Evolutionary conservation across 257 asterid genomes (phyloP), one percentile per base, ranked within the genome.

Genomic region (Penstemon newberryi): DNA sequence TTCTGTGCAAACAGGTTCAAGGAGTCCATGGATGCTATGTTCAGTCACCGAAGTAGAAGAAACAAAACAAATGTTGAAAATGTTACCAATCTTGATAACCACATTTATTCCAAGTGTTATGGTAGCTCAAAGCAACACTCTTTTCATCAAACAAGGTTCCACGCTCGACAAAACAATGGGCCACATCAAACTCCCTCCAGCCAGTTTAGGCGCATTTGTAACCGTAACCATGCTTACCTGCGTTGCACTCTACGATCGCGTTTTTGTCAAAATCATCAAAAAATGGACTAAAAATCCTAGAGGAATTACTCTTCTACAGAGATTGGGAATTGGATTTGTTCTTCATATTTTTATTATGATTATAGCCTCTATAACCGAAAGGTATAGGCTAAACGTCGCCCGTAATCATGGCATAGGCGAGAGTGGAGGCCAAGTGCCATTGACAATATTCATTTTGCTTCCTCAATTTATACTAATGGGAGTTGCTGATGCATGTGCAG

Each of bases 391-490:
- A 8, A 57, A 71, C 0, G 82, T 61, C 3, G 89, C 84, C 11
- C 49, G 40, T 40, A 12, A 33, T 12, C 67, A 83, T 8, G 70
- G 73, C 13, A 38, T 68, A 18, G 62, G 61, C 0, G 74, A 60
- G 38, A 49, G 60, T 6, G 73, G 66, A 12, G 73, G 70, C 9
- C 68, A 66, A 25, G 72, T 77, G 15, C 85, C 85, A 1, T 19
- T 79, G 43, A 46, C 83, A 0, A 77, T 80, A 57, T 79, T 79
- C 53, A n/a, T 72, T 12, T 75, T 83, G 62, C 74, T 81, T 38
- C 88, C 88, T 4, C 88, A 83, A 7, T 83, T 75, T 69, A 57
- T 77, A 54, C 77, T 84, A 0, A 75, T 62, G 67, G 89, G 89
- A 11, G 64, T 73, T 36, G 89, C 86, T 12, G 89, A 84, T 7